These are phyloP conservation scores for Brettanomyces anomalus DNA, from an alignment of 805 yeast species.

Conservation along the genomic window DNA sequence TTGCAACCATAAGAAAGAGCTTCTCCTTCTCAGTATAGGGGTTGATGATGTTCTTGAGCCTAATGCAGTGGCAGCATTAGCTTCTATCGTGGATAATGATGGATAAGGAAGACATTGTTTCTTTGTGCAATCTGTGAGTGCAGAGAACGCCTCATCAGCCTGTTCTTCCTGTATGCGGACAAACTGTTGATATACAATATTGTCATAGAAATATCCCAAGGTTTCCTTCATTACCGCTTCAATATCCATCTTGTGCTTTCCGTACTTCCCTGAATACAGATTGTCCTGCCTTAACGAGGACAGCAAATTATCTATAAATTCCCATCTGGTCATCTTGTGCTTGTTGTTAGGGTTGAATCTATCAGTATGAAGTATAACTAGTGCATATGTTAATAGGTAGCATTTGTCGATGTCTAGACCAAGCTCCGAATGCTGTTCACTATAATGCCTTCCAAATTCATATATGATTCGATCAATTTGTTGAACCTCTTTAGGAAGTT, in stretches of 20 bases:
- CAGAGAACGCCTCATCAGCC: slow-evolving; percentile 13
- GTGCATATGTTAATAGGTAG: slow-evolving; percentile 53
- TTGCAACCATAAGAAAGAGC: slow-evolving; percentile 24
- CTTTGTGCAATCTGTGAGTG: slow-evolving; percentile 7
- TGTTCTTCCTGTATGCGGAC: slow-evolving; percentile 27
- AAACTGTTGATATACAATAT: slow-evolving; percentile 53
- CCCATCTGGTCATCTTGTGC: slow-evolving; percentile 56
- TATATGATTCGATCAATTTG: slow-evolving; percentile 64
- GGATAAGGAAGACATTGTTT: slow-evolving; percentile 17
- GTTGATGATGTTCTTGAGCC: neutral
- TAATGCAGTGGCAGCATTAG: slow-evolving; percentile 5
- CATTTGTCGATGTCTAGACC: slow-evolving; percentile 41
- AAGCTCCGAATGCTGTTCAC: slow-evolving; percentile 30
- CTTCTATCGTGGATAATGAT: slow-evolving; percentile 12
- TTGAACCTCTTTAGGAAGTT: slow-evolving; percentile 64
- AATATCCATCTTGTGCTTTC: slow-evolving; percentile 6
- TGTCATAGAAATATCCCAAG: slow-evolving; percentile 54
- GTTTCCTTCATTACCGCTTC: slow-evolving; percentile 32
- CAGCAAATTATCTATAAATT: slow-evolving; percentile 39
- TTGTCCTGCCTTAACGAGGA: slow-evolving; percentile 18
- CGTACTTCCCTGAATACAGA: neutral
- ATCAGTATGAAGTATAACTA: slow-evolving; percentile 69
- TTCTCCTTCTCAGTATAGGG: slow-evolving; percentile 15
- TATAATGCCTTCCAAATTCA: slow-evolving; percentile 46
- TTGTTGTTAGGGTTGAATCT: slow-evolving; percentile 59